Evolutionary conservation across 169 alveolate species (phyloP).

Genomic region (Plasmodium falciparum): DNA sequence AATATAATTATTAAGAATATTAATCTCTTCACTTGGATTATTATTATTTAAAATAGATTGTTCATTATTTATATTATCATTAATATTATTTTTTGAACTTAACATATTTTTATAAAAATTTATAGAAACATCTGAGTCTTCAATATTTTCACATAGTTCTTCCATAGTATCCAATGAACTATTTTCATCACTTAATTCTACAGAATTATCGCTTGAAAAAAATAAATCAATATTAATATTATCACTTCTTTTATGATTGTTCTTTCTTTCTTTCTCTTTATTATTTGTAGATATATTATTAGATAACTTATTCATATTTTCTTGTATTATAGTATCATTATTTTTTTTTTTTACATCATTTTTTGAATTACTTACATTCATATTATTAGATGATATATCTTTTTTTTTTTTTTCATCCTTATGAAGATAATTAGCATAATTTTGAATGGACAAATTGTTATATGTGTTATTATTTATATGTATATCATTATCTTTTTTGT

Average conservation of each 20-base stretch:
- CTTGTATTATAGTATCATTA: conserved; percentile 2
- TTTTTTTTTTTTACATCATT: conserved; percentile 19
- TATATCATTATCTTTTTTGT: not conserved
- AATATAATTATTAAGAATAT: conserved; percentile 50
- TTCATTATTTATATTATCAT: conserved; percentile 2
- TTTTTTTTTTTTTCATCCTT: conserved; percentile 8
- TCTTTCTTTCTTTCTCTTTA: conserved; percentile 14
- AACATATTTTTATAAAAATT: conserved; percentile 63
- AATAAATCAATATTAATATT: conserved; percentile 37
- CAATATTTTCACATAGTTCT: conserved; percentile 58
- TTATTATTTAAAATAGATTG: conserved; percentile 14
- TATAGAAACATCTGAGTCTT: conserved; percentile 28
- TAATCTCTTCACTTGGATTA: conserved; percentile 55
- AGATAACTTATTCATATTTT: conserved; percentile 1
- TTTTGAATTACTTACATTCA: not conserved
- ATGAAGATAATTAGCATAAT: not conserved
- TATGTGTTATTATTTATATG: not conserved
- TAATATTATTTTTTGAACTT: conserved; percentile 19
- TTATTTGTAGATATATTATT: conserved; percentile 11
- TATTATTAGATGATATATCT: not conserved
- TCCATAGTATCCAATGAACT: conserved; percentile 43
- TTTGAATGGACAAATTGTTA: not conserved
- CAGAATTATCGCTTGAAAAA: conserved; percentile 67
- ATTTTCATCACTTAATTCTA: conserved; percentile 55
- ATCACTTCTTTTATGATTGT: conserved; percentile 17